Conservation (phyloP, 2,329 filamentous ascomycete genomes). For the Epichloe brachyelytri region DNA sequence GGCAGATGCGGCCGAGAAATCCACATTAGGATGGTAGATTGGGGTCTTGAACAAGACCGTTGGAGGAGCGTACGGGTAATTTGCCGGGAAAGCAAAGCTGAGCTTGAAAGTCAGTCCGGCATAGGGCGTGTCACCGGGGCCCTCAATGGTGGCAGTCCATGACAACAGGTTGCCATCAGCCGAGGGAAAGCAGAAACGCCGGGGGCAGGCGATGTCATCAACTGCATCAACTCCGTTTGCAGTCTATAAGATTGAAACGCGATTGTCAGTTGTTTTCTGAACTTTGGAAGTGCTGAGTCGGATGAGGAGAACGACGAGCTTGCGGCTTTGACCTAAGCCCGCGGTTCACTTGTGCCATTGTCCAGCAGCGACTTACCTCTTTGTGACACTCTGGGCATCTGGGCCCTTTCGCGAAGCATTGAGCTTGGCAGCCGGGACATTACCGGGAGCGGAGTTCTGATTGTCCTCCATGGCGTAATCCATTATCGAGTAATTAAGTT, state of each 20-base stretch:
- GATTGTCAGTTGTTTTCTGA: background rate
- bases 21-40: constrained; percentile 97
- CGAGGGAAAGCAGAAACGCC: constrained; percentile 88
- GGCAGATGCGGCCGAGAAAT: constrained; percentile 91
- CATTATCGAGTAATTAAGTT: constrained; percentile 16
- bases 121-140: constrained; percentile 86
- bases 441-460: constrained; percentile 56
- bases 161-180: constrained; percentile 79
- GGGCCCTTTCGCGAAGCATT: constrained; percentile 41
- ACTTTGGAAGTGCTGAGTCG: background rate
- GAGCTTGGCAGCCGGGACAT: constrained; percentile 49
- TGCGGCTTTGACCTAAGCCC: background rate
- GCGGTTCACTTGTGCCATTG: background rate
- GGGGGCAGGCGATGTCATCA: constrained; percentile 90
- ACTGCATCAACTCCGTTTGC: constrained; percentile 94
- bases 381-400: constrained; percentile 64
- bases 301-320: background rate
- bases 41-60: constrained; percentile 95
- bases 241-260: constrained; percentile 42
- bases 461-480: constrained; percentile 38
- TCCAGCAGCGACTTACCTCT: constrained; percentile 41
- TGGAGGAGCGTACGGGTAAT: constrained; percentile 86
- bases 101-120: constrained; percentile 82
- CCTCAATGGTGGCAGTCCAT: constrained; percentile 90
- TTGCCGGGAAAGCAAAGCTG: constrained; percentile 75